Base-by-base conservation (phyloP, 148 eudicot genomes). In the Fagopyrum tataricum region DNA sequence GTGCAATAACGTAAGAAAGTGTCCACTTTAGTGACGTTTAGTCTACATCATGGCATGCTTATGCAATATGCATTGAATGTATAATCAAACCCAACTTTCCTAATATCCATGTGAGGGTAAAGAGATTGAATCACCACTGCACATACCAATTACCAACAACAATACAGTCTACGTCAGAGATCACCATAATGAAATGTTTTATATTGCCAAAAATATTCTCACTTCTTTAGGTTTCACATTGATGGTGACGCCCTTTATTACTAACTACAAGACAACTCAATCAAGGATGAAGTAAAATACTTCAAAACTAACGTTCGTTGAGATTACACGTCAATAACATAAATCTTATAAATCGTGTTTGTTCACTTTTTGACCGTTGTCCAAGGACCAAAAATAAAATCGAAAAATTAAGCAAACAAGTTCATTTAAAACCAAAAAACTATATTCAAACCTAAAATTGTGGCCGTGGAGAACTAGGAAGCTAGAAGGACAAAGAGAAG, bases 121-220 rank as follows among this genome's bases (percentile, higher is more conserved):
- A 8, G n/a, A 55, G 21, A 55, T 20, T 23, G 61, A 55, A 3
- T 31, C 37, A 49, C 15, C 2, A 49, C 55, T 14, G 4, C 55
- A 49, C 31, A 55, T 55, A 18, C 59, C 37, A 21, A 58, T n/a
- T n/a, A n/a, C n/a, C n/a, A n/a, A n/a, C 66, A 24, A 59, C 62
- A 59, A 20, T 59, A 59, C 66, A 11, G 13, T 21, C 66, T 4
- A 11, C 40, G 64, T 58, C 64, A 58, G 10, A 58, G 64, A 26
- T 58, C 66, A 24, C 66, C 66, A 59, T 23, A 59, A 39, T 59
- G 66, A 39, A 59, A 59, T 59, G 39, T 59, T 58, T 59, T 0
- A 4, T 18, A 21, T 31, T 18, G 61, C 26, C 6, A 17, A 20
- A 20, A 55, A 20, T 55, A 55, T 55, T 20, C 61, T n/a, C 8